Percentiles rank a stretch among this genome's conserved stretches.
Evolutionary conservation across 768 basidiomycete genomes (phyloP).

Genomic region (Lactifluus echinatus): DNA sequence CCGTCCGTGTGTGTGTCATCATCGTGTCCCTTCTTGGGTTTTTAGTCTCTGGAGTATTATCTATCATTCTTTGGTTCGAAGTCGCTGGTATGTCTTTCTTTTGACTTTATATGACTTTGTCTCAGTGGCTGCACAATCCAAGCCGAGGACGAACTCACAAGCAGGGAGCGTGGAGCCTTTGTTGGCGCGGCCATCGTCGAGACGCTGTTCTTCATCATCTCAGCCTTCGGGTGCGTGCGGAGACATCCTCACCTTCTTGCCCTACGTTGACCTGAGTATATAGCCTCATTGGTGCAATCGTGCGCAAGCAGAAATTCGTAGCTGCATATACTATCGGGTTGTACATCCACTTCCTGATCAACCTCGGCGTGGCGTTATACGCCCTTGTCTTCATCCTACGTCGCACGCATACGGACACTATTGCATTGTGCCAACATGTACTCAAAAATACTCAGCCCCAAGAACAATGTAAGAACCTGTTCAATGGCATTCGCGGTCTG

Average conservation of each 20-base stretch:
- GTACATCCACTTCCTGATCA: slow-evolving; percentile 49
- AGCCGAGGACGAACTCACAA: slow-evolving; percentile 20
- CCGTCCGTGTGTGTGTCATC: slow-evolving; percentile 53
- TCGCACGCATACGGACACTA: slow-evolving; percentile 35
- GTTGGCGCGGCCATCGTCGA: slow-evolving; percentile 45
- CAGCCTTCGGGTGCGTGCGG: slow-evolving; percentile 44
- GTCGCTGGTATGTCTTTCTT: slow-evolving; percentile 40
- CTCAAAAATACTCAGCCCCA: slow-evolving; percentile 35
- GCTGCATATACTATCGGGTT: slow-evolving; percentile 48
- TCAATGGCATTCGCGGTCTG: slow-evolving; percentile 36
- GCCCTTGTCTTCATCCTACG: slow-evolving; percentile 43
- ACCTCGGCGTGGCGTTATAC: slow-evolving; percentile 43
- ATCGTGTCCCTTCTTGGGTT: slow-evolving; percentile 46
- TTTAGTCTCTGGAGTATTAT: slow-evolving; percentile 44
- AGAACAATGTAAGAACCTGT: slow-evolving; percentile 37
- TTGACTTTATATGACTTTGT: slow-evolving; percentile 27
- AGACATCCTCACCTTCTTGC: background rate
- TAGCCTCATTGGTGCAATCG: slow-evolving; percentile 56
- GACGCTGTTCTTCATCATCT: slow-evolving; percentile 43
- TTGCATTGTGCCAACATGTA: slow-evolving; percentile 38
- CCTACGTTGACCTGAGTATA: background rate
- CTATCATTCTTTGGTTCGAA: slow-evolving; percentile 54
- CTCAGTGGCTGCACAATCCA: slow-evolving; percentile 22
- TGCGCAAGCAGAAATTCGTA: slow-evolving; percentile 53
- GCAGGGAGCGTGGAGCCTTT: slow-evolving; percentile 34